Evolutionary conservation across 1,139 yeast genomes (phyloP), one percentile per base, ranked within the genome.

Genomic region (Blastobotrys petasosporus): DNA sequence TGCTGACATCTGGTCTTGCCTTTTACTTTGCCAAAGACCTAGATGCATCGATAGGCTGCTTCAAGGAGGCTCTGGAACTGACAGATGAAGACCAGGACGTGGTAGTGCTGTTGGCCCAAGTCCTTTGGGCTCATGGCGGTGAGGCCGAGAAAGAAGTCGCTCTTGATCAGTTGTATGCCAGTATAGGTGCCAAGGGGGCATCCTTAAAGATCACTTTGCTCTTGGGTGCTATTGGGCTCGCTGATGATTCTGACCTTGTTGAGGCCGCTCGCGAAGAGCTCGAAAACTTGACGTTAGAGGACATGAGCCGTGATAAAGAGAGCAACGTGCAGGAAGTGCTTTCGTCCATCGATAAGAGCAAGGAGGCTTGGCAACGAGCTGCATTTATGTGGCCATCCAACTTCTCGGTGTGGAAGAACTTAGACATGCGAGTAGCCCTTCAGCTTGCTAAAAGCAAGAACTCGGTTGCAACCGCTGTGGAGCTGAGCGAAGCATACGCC

Each of bases 371-470:
- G 87, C 84, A 82, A 56, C 74, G 81, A 56, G 74, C 79, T 13
- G 90, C 94, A 0, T 67, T 82, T 51, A 67, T 83, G 56, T 83
- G 85, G 67, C 97, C 97, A 0, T 75, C 76, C 35, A 85, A 82
- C 55, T 71, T 71, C 52, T 67, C 69, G 15, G 74, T 85, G 6
- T 90, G 97, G 97, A 70, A 69, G 39, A 69, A 76, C 17, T 62
- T 90, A 37, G 77, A 78, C 56, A 60, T 67, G 15, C 67, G 67
- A 39, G 71, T 79, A 9, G 79, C 86, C 0, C 67, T 82, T 48
- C 76, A 76, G 47, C 70, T 83, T 16, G 75, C 80, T 3, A 54
- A 45, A 25, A 42, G 63, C n/a, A 54, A 57, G 25, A 63, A 67
- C 8, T 61, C 65, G 16, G 74, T 74, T 50, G 74, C 80, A 28